Conservation (phyloP, 352 stramenopile genomes). For the Blastocystis sp. region DNA sequence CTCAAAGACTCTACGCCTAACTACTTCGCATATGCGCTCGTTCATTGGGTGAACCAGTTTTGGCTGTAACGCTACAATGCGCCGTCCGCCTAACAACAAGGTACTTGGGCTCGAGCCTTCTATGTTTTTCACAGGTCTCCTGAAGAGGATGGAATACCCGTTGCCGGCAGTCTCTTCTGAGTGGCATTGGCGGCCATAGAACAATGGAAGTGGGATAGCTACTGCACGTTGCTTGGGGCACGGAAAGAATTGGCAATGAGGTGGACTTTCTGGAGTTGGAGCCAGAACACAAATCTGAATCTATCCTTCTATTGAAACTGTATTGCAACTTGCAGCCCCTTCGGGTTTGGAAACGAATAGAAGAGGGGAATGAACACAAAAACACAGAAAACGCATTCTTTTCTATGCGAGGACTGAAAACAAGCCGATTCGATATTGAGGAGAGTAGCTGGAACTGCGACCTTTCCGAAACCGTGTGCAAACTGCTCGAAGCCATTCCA, state of each 20-base stretch:
- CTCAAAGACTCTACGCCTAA: background rate
- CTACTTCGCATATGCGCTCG: too few relatives aligned
- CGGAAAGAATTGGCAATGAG: too few relatives aligned
- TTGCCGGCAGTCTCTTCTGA: too few relatives aligned
- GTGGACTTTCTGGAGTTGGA: background rate
- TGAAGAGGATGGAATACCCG: too few relatives aligned
- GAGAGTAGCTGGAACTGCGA: slow-evolving; percentile 53
- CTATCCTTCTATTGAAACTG: background rate
- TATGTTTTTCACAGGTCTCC: too few relatives aligned
- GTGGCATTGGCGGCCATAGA: too few relatives aligned
- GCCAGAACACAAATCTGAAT: background rate
- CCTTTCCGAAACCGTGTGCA: background rate
- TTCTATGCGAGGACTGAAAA: background rate
- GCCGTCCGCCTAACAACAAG: too few relatives aligned
- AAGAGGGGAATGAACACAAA: background rate
- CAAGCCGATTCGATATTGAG: slow-evolving; percentile 54
- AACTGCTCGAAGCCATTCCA: slow-evolving; percentile 24
- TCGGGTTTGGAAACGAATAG: background rate
- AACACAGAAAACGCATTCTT: slow-evolving; percentile 31
- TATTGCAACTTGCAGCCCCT: background rate
- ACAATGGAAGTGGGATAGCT: too few relatives aligned
- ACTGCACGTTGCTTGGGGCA: too few relatives aligned
- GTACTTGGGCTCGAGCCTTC: too few relatives aligned
- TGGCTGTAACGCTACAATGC: too few relatives aligned
- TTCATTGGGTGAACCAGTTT: too few relatives aligned